Conservation (phyloP, 305 asterid genomes). For the Nicotiana rustica region DNA sequence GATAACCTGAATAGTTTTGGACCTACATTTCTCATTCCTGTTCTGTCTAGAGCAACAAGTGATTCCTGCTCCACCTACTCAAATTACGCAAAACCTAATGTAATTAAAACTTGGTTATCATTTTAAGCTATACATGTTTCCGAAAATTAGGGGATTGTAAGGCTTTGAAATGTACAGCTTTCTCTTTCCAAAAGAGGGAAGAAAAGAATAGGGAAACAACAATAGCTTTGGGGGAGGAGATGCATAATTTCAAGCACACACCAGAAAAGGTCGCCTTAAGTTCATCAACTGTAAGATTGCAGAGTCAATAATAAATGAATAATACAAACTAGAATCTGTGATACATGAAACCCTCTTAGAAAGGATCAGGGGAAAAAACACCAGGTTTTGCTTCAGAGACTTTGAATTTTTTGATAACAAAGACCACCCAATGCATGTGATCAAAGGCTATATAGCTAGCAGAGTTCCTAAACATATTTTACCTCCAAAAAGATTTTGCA, state of each 20-base stretch:
- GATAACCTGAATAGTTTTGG: conserved; percentile 9
- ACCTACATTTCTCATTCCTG: neutral
- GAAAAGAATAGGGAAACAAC: neutral
- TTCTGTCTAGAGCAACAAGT: neutral
- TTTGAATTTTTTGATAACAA: neutral
- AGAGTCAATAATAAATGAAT: conserved; percentile 12
- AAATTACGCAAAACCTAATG: conserved; percentile 18
- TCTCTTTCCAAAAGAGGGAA: neutral
- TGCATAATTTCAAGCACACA: conserved; percentile 7
- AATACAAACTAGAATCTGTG: neutral
- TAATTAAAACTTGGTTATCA: neutral
- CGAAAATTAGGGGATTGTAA: neutral
- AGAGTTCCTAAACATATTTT: neutral
- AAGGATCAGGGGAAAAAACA: neutral
- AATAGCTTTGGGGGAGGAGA: neutral
- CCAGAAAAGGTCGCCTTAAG: neutral
- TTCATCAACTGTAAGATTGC: neutral
- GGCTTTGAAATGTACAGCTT: neutral
- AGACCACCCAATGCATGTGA: conserved; percentile 1
- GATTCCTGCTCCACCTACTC: neutral
- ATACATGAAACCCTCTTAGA: conserved; percentile 29
- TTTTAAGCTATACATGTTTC: neutral
- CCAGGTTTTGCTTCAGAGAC: conserved; percentile 18
- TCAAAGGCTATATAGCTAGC: neutral
- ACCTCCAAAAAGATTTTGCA: neutral